Evolutionary conservation across 352 stramenopile genomes (phyloP), one percentile per base, ranked within the genome.

Genomic region (Stramenopiles sp.): DNA sequence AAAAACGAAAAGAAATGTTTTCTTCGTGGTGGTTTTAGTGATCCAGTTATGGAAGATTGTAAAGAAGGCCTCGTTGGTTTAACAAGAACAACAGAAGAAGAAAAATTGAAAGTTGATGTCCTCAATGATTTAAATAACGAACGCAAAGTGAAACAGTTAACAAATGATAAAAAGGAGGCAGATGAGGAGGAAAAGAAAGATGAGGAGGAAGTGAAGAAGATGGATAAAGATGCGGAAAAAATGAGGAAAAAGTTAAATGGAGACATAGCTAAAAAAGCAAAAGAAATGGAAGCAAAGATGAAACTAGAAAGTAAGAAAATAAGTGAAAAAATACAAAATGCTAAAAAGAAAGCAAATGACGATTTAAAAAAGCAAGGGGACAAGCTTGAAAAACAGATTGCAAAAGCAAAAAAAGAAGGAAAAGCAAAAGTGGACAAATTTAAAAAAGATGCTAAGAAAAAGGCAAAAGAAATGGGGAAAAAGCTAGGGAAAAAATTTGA

Each of bases 31-130:
- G 53, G 53, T 27, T 23, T 27, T 20, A 27, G 53, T 27, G 27
- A 69, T 69, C 53, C 53, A 69, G 27, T 69, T 23, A 27, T 69
- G 20, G 53, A 20, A 27, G 53, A 69, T 69, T 69, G 53, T 27
- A 69, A 69, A 69, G 53, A 69, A 27, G 53, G 53, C 20, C 53
- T 69, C 20, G 20, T 69, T 69, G 53, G 53, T 27, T 69, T 69
- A 27, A 69, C 53, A 27, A 69, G 53, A 69, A 69, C 53, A 69
- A 69, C 53, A 69, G 27, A 69, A 69, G 53, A 69, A 69, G 53
- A 69, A 69, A 69, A 69, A 27, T 69, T 69, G 27, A 69, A 69
- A 69, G 53, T 69, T 27, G 53, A 69, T 27, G 53, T 69, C 27
- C 53, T 69, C 53, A 69, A 69, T 69, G 53, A 69, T 27, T 69